Evolutionary conservation across 192 early-diverging fungal species (phyloP), one percentile per base, ranked within the genome.

Genomic region (Lunasporangiospora selenospora): DNA sequence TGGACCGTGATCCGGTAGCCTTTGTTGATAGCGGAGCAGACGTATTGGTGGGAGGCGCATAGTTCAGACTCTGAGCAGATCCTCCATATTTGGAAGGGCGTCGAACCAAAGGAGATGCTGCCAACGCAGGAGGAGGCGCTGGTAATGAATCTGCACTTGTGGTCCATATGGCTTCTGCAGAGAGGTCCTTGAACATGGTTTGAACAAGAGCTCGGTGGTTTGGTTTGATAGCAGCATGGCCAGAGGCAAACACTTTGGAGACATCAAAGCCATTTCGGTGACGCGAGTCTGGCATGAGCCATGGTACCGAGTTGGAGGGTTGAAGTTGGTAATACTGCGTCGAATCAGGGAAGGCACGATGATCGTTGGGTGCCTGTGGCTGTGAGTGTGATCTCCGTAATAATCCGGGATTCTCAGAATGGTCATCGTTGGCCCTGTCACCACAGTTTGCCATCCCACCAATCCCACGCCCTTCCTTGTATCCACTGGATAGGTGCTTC

Each of bases 171-270:
- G 51, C 39, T 23, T 73, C 61, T 4, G 59, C 36, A 26, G 60
- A 73, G 19, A 73, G 46, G 21, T 73, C 69, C 43, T 73, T 73
- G 37, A 73, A 73, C 59, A 73, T 58, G 23, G 23, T 73, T 37
- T 73, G 69, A 21, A 73, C 55, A 34, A 63, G 12, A 3, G 24
- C 29, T 1, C 54, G 27, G 27, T 73, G 69, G 12, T 55, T 63
- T 0, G 46, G 59, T 12, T 73, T 73, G 46, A 73, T 73, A 23
- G 37, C 31, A 18, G 10, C 47, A 15, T 31, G 29, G 13, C 43
- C 32, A 3, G 69, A 63, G 0, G 69, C 32, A 23, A 73, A 73
- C 0, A 63, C 69, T 1, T 55, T 46, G 0, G 61, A 39, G 10
- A 63, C 69, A 32, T 73, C 69, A 52, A 73, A 73, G 15, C 60